Evolutionary conservation across 2,329 filamentous ascomycete species (phyloP).

Genomic region (Bipolaris zeicola): DNA sequence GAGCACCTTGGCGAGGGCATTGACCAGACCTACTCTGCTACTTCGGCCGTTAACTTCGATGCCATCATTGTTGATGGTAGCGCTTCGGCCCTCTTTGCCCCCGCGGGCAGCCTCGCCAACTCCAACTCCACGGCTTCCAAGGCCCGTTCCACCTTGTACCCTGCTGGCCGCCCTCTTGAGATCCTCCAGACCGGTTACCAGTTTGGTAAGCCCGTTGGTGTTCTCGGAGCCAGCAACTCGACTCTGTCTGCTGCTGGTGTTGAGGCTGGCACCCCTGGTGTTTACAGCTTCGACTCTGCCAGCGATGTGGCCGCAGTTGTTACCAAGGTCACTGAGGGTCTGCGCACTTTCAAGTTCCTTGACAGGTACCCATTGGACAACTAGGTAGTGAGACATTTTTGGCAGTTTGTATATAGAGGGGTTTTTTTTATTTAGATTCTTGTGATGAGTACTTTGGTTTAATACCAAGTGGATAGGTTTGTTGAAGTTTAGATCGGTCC

Average conservation of each 20-base stretch:
- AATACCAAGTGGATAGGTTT: background rate
- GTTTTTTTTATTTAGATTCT: background rate
- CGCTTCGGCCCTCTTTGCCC: conserved; percentile 61
- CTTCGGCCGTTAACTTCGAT: conserved; percentile 68
- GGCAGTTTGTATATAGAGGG: too few species aligned
- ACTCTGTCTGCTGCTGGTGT: conserved; percentile 56
- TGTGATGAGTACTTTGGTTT: background rate
- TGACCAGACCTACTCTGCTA: conserved; percentile 67
- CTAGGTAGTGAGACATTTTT: background rate
- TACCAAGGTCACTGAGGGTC: conserved; percentile 53
- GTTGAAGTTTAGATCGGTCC: background rate
- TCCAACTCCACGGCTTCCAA: conserved; percentile 29
- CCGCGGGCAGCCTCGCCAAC: conserved; percentile 30
- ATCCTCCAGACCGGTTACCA: conserved; percentile 67
- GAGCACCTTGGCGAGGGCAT: conserved; percentile 62
- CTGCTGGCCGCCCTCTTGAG: conserved; percentile 66
- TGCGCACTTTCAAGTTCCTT: conserved; percentile 69
- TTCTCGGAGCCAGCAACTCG: conserved; percentile 56
- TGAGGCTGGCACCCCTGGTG: conserved; percentile 47
- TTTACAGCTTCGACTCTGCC: conserved; percentile 27
- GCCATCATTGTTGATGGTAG: conserved; percentile 66
- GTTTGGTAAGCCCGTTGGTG: conserved; percentile 73
- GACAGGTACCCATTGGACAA: conserved; percentile 65
- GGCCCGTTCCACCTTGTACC: conserved; percentile 62
- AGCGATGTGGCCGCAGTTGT: conserved; percentile 25